Conservation (phyloP, 768 basidiomycete species). For the Mycena floridula region DNA sequence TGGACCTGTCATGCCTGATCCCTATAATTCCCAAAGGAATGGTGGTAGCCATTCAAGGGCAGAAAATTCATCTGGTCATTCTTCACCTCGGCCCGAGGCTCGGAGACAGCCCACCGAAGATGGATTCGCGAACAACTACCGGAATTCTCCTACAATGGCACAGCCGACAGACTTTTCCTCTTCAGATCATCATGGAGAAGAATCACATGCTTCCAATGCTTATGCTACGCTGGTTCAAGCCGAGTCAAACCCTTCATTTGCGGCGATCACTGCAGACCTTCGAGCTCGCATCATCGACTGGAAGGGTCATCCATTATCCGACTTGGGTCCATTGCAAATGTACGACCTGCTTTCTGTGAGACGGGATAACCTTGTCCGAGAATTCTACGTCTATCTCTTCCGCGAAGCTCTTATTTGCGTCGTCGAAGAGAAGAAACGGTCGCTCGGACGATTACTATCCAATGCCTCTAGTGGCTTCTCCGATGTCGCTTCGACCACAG, state of each 20-base stretch:
- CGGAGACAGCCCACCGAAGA: slow-evolving; percentile 22
- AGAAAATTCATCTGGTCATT: slow-evolving; percentile 8
- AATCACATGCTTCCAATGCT: neutral
- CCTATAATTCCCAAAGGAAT: slow-evolving; percentile 29
- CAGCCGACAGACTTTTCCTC: slow-evolving; percentile 6
- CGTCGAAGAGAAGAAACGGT: slow-evolving; percentile 90
- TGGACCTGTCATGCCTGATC: slow-evolving; percentile 46
- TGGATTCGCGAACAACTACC: slow-evolving; percentile 20
- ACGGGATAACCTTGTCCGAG: slow-evolving; percentile 83
- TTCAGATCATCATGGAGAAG: slow-evolving; percentile 18
- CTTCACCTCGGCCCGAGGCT: slow-evolving; percentile 15
- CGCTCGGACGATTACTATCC: slow-evolving; percentile 68
- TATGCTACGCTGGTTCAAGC: neutral
- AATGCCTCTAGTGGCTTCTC: slow-evolving; percentile 46
- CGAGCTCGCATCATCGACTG: slow-evolving; percentile 89
- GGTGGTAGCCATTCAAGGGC: slow-evolving; percentile 13
- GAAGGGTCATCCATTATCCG: slow-evolving; percentile 90
- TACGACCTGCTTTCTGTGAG: slow-evolving; percentile 88
- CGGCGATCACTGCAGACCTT: slow-evolving; percentile 82
- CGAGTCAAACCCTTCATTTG: slow-evolving; percentile 39
- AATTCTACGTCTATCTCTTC: slow-evolving; percentile 96
- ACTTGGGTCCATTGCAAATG: slow-evolving; percentile 85
- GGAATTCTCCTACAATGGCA: slow-evolving; percentile 10
- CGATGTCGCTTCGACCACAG: slow-evolving; percentile 40
- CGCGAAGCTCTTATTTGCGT: slow-evolving; percentile 97